phyloP scores from a whole-genome alignment of 2,329 filamentous ascomycete species.

The Colletotrichum shisoi region DNA sequence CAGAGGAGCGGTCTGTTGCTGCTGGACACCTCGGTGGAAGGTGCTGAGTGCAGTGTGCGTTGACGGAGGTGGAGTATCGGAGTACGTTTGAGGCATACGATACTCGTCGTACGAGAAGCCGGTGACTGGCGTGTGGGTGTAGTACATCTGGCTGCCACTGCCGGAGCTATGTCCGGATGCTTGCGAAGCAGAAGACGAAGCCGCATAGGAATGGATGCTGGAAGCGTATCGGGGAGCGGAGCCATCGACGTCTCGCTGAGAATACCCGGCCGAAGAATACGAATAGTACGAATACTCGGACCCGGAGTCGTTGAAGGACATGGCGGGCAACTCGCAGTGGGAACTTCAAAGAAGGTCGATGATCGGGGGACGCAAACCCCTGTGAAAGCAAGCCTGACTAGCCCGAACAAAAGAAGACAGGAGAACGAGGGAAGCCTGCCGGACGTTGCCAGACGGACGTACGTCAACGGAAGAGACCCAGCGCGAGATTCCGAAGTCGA shows the following conservation, averaged over 20 bases:
- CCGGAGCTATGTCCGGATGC: slow-evolving; percentile 9
- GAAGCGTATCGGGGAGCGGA: slow-evolving; percentile 8
- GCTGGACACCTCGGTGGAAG: not conserved
- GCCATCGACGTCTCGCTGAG: slow-evolving; percentile 1
- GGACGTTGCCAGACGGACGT: not conserved
- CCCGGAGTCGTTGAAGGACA: slow-evolving; percentile 7
- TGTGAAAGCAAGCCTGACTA: not conserved
- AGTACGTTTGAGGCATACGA: slow-evolving; percentile 30
- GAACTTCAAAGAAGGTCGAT: not conserved
- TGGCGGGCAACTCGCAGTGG: not conserved
- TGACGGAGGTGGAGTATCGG: slow-evolving; percentile 42
- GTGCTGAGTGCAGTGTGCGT: slow-evolving; percentile 35
- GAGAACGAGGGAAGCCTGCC: not conserved
- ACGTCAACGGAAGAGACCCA: not conserved
- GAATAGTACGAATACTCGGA: not conserved
- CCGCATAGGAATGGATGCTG: not conserved
- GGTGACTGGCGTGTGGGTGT: slow-evolving; percentile 12
- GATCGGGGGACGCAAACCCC: not conserved
- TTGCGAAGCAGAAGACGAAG: slow-evolving; percentile 20
- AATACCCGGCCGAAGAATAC: not conserved
- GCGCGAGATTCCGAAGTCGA: not conserved
- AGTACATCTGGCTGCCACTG: slow-evolving; percentile 16
- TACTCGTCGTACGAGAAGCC: not conserved
- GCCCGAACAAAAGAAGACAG: not conserved
- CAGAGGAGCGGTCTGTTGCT: not conserved